phyloP scores from a whole-genome alignment of 176 grass and related monocot species.

The Stipa capillata region DNA sequence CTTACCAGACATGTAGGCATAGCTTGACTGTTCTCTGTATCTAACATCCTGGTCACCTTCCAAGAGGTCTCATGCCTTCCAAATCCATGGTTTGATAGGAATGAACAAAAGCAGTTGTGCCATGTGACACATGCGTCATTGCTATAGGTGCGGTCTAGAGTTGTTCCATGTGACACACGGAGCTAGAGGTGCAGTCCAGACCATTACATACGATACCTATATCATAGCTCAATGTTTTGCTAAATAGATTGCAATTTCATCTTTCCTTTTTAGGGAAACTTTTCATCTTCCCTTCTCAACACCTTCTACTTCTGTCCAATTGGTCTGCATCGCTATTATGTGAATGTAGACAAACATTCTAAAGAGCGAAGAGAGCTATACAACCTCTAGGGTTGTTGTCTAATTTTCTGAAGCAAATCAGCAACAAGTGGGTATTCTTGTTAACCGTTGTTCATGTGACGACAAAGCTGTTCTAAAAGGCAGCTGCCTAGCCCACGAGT shows the following conservation, averaged over 20 bases:
- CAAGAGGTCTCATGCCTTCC: neutral
- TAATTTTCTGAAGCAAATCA: neutral
- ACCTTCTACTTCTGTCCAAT: neutral
- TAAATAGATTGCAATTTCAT: neutral
- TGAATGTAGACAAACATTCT: neutral
- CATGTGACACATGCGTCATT: too few relatives aligned
- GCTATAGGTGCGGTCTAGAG: too few relatives aligned
- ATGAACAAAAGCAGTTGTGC: neutral
- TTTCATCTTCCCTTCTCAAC: neutral
- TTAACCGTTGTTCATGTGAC: neutral
- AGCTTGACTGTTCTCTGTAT: neutral
- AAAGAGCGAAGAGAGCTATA: neutral
- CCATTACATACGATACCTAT: neutral
- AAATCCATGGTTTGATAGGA: neutral
- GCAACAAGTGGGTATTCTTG: neutral
- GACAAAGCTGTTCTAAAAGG: neutral
- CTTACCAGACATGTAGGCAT: neutral
- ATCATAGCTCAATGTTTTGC: neutral
- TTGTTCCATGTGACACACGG: neutral
- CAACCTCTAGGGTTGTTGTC: neutral
- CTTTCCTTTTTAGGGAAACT: neutral
- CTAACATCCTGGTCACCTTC: neutral
- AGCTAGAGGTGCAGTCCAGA: neutral
- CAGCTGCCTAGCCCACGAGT: too few relatives aligned
- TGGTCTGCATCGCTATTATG: neutral